Base-by-base conservation (phyloP, 768 basidiomycete species). In the Auriculariales sp. region DNA sequence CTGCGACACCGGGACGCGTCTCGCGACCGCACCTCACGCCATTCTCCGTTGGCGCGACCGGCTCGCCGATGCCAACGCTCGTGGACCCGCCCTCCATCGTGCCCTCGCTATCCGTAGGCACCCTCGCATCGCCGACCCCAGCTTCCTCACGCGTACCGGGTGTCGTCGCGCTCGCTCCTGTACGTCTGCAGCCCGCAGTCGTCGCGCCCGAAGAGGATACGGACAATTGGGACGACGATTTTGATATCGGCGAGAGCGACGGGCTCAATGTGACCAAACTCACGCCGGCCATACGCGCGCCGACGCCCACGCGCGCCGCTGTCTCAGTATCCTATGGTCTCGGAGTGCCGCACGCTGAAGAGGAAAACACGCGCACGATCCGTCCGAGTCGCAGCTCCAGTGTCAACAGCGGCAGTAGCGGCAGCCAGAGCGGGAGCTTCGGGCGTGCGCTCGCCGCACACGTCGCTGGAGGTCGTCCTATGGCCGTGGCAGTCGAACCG, bases 151-250 rank as follows among this genome's bases (percentile, higher is more conserved):
- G 27, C 9, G 27, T 29, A 25, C 50, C 45, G 3, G 42, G 24
- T 2, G 45, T 46, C 29, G 42, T 45, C 22, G 44, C 50, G 27
- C n/a, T n/a, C n/a, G n/a, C n/a, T n/a, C 51, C 39, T 12, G 39
- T 19, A 25, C 52, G 33, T 27, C 66, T 78, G 49, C 74, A 76
- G 3, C 81, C 83, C 54, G 75, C 71, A 14, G 65, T 86, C 22
- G 81, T 79, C 52, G 74, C 77, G 22, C 83, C 83, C 15, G 85
- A 92, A 66, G 83, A 89, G 55, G 85, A 88, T 61, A 85, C 82
- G 1, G 92, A 95, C 61, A 94, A 92, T 55, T 99, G 95, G 95
- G 95, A 99, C 59, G 89, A 92, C 55, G 95, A 99, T 60, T 99
- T 99, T 55, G 90, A 92, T 61, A 44, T 44, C 24, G 27, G 14